These are phyloP conservation scores for Trichoderma atroviride DNA, from an alignment of 2,329 filamentous ascomycete genomes.

Conservation along the genomic window DNA sequence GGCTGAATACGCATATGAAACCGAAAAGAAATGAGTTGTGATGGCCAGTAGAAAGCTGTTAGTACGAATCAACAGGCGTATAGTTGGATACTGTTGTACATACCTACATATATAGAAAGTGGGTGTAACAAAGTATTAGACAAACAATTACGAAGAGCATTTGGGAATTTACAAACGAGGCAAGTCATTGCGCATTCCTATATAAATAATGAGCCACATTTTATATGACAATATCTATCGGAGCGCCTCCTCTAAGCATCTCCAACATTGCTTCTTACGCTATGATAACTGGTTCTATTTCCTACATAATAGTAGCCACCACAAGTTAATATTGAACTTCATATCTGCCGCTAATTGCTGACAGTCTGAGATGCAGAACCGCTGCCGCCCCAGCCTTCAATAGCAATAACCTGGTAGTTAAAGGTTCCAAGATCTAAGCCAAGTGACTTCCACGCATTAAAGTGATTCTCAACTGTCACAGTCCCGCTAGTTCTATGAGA, in stretches of 20 bases:
- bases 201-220: background rate
- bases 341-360: slow-evolving; percentile 38
- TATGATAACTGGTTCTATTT: background rate
- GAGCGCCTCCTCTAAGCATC: background rate
- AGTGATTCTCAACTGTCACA: slow-evolving; percentile 54
- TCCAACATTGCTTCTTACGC: background rate
- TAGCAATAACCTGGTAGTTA: slow-evolving; percentile 59
- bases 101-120: background rate
- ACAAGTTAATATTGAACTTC: background rate
- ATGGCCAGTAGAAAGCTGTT: background rate
- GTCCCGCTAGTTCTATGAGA: slow-evolving; percentile 32
- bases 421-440: slow-evolving; percentile 52
- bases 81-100: background rate
- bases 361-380: slow-evolving; percentile 53
- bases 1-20: background rate
- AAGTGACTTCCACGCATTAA: slow-evolving; percentile 48
- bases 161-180: background rate
- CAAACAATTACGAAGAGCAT: background rate
- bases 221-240: background rate
- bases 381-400: slow-evolving; percentile 56
- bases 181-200: background rate
- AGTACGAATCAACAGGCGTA: background rate
- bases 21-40: too few relatives aligned
- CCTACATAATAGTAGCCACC: background rate
- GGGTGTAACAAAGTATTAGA: too few relatives aligned